Percentiles rank a stretch among this genome's conserved stretches.
Evolutionary conservation across 768 basidiomycete species (phyloP).

Genomic region (Pleurotus tuoliensis): DNA sequence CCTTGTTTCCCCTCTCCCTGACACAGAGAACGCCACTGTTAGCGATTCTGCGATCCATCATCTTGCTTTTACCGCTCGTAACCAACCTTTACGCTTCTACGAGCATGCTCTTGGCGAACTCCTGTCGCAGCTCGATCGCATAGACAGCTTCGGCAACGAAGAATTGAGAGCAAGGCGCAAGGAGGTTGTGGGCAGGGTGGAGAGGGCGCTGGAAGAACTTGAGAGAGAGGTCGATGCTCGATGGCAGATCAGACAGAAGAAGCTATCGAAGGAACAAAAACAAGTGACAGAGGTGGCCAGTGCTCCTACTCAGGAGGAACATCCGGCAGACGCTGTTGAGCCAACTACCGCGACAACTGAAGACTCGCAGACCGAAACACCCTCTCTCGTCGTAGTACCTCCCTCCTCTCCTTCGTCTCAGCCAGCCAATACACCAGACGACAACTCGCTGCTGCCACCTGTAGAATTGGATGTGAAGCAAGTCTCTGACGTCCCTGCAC

Average conservation of each 20-base stretch:
- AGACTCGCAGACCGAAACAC: too few relatives aligned
- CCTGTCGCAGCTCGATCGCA: conserved; percentile 52
- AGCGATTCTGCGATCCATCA: conserved; percentile 21
- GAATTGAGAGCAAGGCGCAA: conserved; percentile 48
- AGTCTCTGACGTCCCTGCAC: neutral
- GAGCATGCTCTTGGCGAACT: conserved; percentile 57
- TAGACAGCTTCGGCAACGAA: conserved; percentile 58
- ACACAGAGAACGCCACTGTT: conserved; percentile 10
- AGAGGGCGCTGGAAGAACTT: conserved; percentile 50
- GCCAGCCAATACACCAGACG: too few relatives aligned
- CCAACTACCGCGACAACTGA: too few relatives aligned
- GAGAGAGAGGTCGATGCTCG: conserved; percentile 45
- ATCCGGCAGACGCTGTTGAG: too few relatives aligned
- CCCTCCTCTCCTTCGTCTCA: too few relatives aligned
- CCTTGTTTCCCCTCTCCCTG: neutral
- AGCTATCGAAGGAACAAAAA: conserved; percentile 2
- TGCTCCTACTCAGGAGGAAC: too few relatives aligned
- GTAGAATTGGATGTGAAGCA: neutral
- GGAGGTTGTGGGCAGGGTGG: conserved; percentile 50
- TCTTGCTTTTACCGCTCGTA: conserved; percentile 54
- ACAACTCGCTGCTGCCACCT: neutral
- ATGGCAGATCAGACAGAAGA: conserved; percentile 22
- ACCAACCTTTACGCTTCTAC: conserved; percentile 59
- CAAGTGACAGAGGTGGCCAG: too few relatives aligned
- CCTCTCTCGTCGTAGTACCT: too few relatives aligned